phyloP scores from a whole-genome alignment of 441 rosid genomes.

The Theobroma grandiflorum region DNA sequence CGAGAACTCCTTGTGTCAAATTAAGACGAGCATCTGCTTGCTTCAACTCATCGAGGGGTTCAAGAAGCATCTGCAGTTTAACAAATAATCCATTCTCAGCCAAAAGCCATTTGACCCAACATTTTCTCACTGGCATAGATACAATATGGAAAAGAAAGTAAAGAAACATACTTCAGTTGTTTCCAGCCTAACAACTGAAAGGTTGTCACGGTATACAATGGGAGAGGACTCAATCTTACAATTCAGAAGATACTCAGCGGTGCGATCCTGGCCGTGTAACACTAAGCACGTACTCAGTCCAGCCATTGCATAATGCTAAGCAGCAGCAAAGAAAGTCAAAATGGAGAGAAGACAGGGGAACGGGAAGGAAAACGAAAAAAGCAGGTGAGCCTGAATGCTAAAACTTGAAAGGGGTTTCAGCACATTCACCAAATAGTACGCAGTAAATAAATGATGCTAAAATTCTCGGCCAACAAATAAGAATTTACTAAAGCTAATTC shows the following conservation, averaged over 20 bases:
- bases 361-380: not conserved
- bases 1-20: slow-evolving; percentile 86
- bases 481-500: not conserved
- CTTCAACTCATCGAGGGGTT: slow-evolving; percentile 80
- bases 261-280: slow-evolving; percentile 77
- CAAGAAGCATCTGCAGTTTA: slow-evolving; percentile 77
- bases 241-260: slow-evolving; percentile 78
- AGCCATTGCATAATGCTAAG: slow-evolving; percentile 81
- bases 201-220: slow-evolving; percentile 56
- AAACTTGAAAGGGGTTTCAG: not conserved
- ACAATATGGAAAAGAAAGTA: slow-evolving; percentile 12
- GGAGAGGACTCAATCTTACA: slow-evolving; percentile 81
- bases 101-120: slow-evolving; percentile 15
- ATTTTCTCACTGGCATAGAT: not conserved
- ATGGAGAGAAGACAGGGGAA: not conserved
- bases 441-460: not conserved
- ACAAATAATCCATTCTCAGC: slow-evolving; percentile 22
- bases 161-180: slow-evolving; percentile 69
- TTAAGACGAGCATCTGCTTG: slow-evolving; percentile 81
- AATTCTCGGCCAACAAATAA: not conserved
- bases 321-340: slow-evolving; percentile 17
- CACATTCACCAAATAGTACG: not conserved
- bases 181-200: slow-evolving; percentile 78
- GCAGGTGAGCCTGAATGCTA: not conserved
- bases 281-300: slow-evolving; percentile 84